Conservation (phyloP, 352 stramenopile species). For the Phytophthora brassicae region DNA sequence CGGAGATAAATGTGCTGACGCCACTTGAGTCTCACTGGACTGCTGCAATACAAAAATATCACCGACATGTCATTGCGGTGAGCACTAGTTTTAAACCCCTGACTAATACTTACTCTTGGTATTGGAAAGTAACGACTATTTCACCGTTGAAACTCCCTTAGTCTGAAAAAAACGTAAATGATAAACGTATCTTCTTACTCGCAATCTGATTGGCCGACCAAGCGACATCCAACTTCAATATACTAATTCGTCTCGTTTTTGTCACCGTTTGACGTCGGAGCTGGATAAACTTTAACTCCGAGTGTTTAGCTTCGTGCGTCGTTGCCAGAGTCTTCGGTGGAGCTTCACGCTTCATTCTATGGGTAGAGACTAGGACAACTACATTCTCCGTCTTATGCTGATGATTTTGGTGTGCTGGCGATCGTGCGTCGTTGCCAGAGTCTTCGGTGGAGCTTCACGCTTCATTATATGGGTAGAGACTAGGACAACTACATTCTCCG, state of each 20-base stretch:
- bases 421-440: too few species aligned
- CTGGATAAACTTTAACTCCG: background rate
- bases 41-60: too few species aligned
- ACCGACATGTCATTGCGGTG: too few species aligned
- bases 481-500: background rate
- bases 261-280: background rate
- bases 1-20: slow-evolving; percentile 12
- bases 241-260: slow-evolving; percentile 1
- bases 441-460: background rate
- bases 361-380: background rate
- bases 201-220: slow-evolving; percentile 1
- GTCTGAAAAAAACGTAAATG: too few species aligned
- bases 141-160: slow-evolving; percentile 1
- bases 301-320: too few species aligned
- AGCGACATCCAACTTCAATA: slow-evolving; percentile 16
- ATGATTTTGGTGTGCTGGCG: background rate
- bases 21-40: too few species aligned
- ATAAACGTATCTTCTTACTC: slow-evolving; percentile 2
- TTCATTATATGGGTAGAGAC: too few species aligned
- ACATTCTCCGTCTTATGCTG: background rate
- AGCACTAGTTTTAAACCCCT: too few species aligned
- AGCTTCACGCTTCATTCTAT: background rate
- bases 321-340: too few species aligned
- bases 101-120: too few species aligned
- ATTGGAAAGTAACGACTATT: slow-evolving; percentile 4